Evolutionary conservation across 768 basidiomycete species (phyloP).

Genomic region (Grammothele lineata): DNA sequence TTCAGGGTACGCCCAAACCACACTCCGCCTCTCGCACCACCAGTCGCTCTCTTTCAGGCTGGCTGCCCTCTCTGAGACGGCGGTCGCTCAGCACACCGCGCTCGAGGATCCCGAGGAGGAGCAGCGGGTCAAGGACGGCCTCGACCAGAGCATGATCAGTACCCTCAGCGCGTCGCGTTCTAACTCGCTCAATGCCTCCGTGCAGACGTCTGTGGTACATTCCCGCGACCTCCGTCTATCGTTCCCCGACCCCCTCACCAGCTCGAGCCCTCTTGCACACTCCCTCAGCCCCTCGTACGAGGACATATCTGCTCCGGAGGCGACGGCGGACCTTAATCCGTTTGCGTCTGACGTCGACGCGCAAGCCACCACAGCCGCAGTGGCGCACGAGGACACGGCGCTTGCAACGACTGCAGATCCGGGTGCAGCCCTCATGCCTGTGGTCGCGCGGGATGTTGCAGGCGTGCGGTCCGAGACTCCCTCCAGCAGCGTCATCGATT

Average conservation of each 20-base stretch:
- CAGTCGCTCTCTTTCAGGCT: constrained; percentile 19
- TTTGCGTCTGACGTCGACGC: constrained; percentile 18
- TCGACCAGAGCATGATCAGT: constrained; percentile 81
- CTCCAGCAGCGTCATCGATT: constrained; percentile 33
- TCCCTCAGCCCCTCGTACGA: constrained; percentile 54
- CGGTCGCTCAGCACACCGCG: constrained; percentile 13
- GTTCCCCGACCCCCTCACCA: constrained; percentile 80
- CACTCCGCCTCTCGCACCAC: constrained; percentile 11
- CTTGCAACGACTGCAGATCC: constrained; percentile 29
- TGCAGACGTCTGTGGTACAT: constrained; percentile 47
- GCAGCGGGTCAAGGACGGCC: constrained; percentile 62
- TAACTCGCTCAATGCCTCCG: constrained; percentile 44
- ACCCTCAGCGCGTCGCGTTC: constrained; percentile 69
- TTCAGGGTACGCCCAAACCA: not conserved
- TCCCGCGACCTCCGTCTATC: constrained; percentile 73
- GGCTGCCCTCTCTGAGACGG: constrained; percentile 12
- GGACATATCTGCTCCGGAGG: constrained; percentile 39
- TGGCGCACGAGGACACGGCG: constrained; percentile 2
- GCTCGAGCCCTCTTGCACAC: constrained; percentile 51
- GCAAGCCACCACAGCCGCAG: constrained; percentile 9
- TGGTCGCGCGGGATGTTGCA: constrained; percentile 25
- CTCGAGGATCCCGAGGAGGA: constrained; percentile 54
- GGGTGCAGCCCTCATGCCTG: constrained; percentile 32
- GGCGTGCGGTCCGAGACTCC: constrained; percentile 11
- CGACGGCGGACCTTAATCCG: constrained; percentile 20